Base-by-base conservation (phyloP, 495 filamentous ascomycete species). In the Penicillium macrosclerotiorum region DNA sequence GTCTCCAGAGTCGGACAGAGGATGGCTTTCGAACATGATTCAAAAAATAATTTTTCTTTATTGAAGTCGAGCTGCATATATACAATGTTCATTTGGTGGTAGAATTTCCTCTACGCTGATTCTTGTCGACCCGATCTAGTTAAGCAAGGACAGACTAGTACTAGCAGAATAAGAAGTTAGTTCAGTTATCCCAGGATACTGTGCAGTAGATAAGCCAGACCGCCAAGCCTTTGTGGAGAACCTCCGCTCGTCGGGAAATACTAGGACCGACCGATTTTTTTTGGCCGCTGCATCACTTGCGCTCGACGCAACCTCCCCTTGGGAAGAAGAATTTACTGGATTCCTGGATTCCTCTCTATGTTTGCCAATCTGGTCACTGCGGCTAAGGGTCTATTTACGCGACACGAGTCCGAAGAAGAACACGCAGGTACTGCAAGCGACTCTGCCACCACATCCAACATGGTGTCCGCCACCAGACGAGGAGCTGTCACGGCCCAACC, bases 341-440 rank as follows among this genome's bases (percentile, higher is more conserved):
- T 24, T 36, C 17, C 29, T 49, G 45, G 41, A 45, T 45, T 32
- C 6, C 36, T 39, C 55, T 65, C 59, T 71, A 73, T 74, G 71
- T 69, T 74, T 45, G 60, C 69, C 25, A 59, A 73, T 18, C n/a
- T 74, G 41, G 61, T 73, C 42, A 74, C 64, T 31, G 65, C 64
- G 27, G 71, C 71, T 47, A 74, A 71, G 55, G 69, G 69, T 54
- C 48, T 74, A 44, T 69, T 73, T 40, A 51, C 57, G 51, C 58
- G 59, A 55, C 47, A 58, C 12, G 53, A 68, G 29, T 55, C 60
- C 42, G 30, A 55, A 38, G 45, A 53, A 13, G 14, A 33, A 33
- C 37, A 35, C 19, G 33, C 56, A 34, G 48, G 53, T 37, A 42
- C 47, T 40, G 48, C 55, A 44, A 45, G 50, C 31, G 51, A 43